A percentile compares a stretch with the other conserved stretches of the same genome.
Evolutionary conservation across 2,329 filamentous ascomycete species (phyloP).

Genomic region (Penicillium paneum): DNA sequence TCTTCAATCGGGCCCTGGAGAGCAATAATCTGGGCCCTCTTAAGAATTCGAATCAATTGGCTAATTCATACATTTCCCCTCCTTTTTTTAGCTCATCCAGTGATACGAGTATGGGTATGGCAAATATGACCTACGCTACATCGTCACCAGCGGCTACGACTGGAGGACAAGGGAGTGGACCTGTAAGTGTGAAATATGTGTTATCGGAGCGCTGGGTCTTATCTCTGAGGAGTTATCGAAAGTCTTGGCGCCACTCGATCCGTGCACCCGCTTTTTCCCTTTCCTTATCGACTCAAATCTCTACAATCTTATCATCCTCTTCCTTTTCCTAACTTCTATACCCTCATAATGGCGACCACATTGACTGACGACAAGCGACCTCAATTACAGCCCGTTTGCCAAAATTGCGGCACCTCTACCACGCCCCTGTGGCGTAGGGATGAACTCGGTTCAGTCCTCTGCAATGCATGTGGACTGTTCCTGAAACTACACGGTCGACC

Average conservation of each 20-base stretch:
- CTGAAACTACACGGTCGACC: conserved; percentile 93
- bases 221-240: conserved; percentile 23
- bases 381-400: conserved; percentile 85
- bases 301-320: conserved; percentile 43
- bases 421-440: conserved; percentile 97
- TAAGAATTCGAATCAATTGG: conserved; percentile 12
- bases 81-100: conserved; percentile 31
- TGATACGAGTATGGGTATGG: conserved; percentile 53
- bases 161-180: conserved; percentile 56
- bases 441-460: conserved; percentile 90
- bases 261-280: conserved; percentile 35
- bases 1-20: neutral
- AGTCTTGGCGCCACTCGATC: conserved; percentile 38
- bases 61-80: conserved; percentile 16
- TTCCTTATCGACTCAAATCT: conserved; percentile 50
- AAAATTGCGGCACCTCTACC: conserved; percentile 93
- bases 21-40: conserved; percentile 11
- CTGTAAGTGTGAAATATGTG: conserved; percentile 35
- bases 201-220: conserved; percentile 22
- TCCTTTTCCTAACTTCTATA: conserved; percentile 17
- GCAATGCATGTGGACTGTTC: conserved; percentile 97
- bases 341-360: conserved; percentile 43
- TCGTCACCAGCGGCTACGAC: conserved; percentile 64
- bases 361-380: conserved; percentile 52
- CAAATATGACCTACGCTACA: conserved; percentile 60